phyloP scores from a whole-genome alignment of 2,329 filamentous ascomycete species.

The Fusarium caatingaense region DNA sequence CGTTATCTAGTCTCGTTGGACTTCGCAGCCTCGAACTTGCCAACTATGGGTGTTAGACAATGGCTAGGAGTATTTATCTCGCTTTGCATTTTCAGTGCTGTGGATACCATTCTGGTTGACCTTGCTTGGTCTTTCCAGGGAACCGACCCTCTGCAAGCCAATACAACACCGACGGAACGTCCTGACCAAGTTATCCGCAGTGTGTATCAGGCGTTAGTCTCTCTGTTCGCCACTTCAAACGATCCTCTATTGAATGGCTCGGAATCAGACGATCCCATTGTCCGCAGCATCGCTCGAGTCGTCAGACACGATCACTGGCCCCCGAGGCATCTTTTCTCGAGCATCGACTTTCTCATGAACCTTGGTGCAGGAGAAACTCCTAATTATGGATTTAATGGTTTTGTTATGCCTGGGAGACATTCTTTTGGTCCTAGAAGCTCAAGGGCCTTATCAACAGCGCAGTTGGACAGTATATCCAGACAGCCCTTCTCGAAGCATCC shows the following conservation, averaged over 20 bases:
- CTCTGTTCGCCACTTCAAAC: slow-evolving; percentile 58
- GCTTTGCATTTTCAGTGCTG: slow-evolving; percentile 68
- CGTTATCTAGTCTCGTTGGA: slow-evolving; percentile 67
- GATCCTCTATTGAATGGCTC: slow-evolving; percentile 57
- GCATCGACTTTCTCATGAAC: slow-evolving; percentile 61
- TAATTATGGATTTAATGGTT: slow-evolving; percentile 50
- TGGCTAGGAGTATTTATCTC: slow-evolving; percentile 66
- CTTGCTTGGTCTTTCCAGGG: slow-evolving; percentile 45
- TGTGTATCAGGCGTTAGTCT: slow-evolving; percentile 64
- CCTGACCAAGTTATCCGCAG: slow-evolving; percentile 55
- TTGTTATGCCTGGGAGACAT: slow-evolving; percentile 45
- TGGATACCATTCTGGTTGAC: slow-evolving; percentile 64
- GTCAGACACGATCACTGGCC: slow-evolving; percentile 61
- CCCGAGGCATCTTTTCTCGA: slow-evolving; percentile 58
- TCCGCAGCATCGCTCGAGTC: slow-evolving; percentile 58
- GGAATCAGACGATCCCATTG: slow-evolving; percentile 57
- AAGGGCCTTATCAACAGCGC: slow-evolving; percentile 23
- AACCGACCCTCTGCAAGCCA: slow-evolving; percentile 19
- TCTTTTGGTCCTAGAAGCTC: slow-evolving; percentile 10
- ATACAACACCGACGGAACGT: slow-evolving; percentile 14
- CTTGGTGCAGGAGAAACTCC: slow-evolving; percentile 60
- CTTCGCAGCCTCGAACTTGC: slow-evolving; percentile 53
- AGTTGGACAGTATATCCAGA: slow-evolving; percentile 20
- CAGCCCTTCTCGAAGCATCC: slow-evolving; percentile 30
- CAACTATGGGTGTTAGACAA: slow-evolving; percentile 55